Conservation (phyloP, 2,329 filamentous ascomycete genomes). For the Rutstroemia sydowiana region DNA sequence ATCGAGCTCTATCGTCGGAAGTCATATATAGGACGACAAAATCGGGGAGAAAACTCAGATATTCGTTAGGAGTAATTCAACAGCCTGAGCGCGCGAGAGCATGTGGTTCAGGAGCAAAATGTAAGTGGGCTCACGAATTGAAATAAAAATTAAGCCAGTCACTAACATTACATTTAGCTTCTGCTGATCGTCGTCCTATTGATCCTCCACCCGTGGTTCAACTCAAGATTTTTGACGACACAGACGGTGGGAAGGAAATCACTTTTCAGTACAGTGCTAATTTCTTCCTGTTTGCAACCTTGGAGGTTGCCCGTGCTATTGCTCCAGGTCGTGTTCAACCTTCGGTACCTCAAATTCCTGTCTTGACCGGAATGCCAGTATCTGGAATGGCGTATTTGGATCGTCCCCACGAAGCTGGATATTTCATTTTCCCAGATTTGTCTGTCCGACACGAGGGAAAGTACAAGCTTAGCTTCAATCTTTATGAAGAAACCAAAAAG, state of each 20-base stretch:
- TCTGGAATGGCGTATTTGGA: constrained; percentile 95
- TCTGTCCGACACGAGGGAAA: constrained; percentile 93
- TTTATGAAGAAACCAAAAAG: constrained; percentile 92
- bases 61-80: constrained; percentile 80
- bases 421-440: constrained; percentile 96
- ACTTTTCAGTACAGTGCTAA: constrained; percentile 93
- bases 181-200: constrained; percentile 20
- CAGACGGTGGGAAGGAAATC: constrained; percentile 42
- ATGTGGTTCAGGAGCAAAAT: constrained; percentile 92
- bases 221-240: constrained; percentile 67
- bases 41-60: constrained; percentile 71
- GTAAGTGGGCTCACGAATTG: constrained; percentile 44
- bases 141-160: neutral
- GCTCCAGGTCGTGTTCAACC: constrained; percentile 70
- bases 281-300: constrained; percentile 92
- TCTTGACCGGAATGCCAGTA: constrained; percentile 88
- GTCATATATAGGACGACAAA: constrained; percentile 46
- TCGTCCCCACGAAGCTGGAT: constrained; percentile 70
- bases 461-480: constrained; percentile 83
- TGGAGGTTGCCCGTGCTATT: constrained; percentile 78
- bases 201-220: constrained; percentile 79
- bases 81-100: constrained; percentile 91
- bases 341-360: constrained; percentile 64
- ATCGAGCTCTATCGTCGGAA: neutral
- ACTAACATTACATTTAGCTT: constrained; percentile 17